Evolutionary conservation across 805 yeast species (phyloP), one percentile per base, ranked within the genome.

Genomic region (Teunomyces gatunensis): DNA sequence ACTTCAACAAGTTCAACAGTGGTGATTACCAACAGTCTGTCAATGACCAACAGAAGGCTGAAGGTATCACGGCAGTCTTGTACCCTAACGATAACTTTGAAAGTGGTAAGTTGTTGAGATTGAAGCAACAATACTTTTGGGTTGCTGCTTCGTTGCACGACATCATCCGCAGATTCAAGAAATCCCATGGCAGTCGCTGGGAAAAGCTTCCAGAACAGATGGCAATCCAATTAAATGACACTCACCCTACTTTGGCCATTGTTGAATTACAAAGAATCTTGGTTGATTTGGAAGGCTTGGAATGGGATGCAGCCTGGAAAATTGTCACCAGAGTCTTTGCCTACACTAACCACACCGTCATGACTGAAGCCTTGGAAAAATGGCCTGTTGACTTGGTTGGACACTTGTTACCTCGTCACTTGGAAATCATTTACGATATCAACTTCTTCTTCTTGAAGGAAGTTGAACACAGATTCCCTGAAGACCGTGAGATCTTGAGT

Each of bases 71-170:
- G 32, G 89, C 97, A 5, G 96, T 90, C 13, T 74, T 90, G 61
- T 90, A 90, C 68, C 97, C 97, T 54, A 90, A 90, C 69, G 97
- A 90, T 66, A 91, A 90, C 68, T 91, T 90, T 65, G 86, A 87
- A 61, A 79, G 82, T 54, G 97, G 97, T 59, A 90, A 91, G 69
- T 96, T 89, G 65, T 77, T 90, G 62, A 82, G 97, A 64, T 80
- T 90, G 67, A 91, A 91, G 69, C 97, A 90, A 73, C 97, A 90
- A 69, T 91, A 89, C 69, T 91, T 90, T 71, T 90, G 97, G 97
- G 96, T 91, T 45, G 84, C 96, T 44, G 97, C 97, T 29, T 88
- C 96, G 12, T 77, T 91, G 56, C 89, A 87, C 59, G 97, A 90
- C 66, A 90, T 90, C 56, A 81, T 90, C 37, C 84, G 97, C 64